Base-by-base conservation (phyloP, 2,329 filamentous ascomycete genomes). In the Botrytis fabae region DNA sequence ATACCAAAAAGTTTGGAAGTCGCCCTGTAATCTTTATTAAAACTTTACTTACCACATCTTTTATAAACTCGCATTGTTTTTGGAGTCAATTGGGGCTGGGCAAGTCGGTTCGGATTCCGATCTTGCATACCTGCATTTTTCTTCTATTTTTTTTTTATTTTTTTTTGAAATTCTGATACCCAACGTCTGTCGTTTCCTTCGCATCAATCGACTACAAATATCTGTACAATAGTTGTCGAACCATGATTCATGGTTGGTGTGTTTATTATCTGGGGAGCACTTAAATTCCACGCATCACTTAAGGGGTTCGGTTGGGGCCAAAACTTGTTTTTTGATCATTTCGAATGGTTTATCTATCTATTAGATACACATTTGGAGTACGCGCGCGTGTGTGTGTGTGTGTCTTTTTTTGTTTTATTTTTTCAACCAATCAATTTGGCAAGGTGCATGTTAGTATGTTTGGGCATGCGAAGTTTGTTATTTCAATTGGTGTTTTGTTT, bases 41-140 rank as follows among this genome's bases (percentile, higher is more conserved):
- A 35, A 28, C 28, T 44, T 57, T 57, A 38, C 38, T 44, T 32
- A 44, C 35, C 60, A 65, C 44, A 42, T 57, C 44, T 54, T 20
- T 71, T 66, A 71, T 63, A 71, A 65, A 71, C 57, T 35, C 22
- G 69, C 59, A 71, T 71, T 44, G 46, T 44, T 51, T 51, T 64
- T 51, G 69, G 69, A 70, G 59, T 70, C 42, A 44, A 57, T 28
- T n/a, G 65, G 65, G 48, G 35, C 38, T 54, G 60, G 69, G 60
- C 38, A 46, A 60, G 35, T 51, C 46, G 60, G 69, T 48, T 51
- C 38, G 32, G 60, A 61, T 57, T 71, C 60, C 20, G 60, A 46
- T 71, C 60, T 71, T 71, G 69, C 69, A 71, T 65, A 71, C 46
- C 38, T 51, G 69, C 42, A 54, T 65, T 25, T 65, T 69, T 69